Percentiles rank a stretch among this genome's conserved stretches.
Conservation (phyloP, 805 yeast genomes). For the Kodamaea kakaduensis region DNA sequence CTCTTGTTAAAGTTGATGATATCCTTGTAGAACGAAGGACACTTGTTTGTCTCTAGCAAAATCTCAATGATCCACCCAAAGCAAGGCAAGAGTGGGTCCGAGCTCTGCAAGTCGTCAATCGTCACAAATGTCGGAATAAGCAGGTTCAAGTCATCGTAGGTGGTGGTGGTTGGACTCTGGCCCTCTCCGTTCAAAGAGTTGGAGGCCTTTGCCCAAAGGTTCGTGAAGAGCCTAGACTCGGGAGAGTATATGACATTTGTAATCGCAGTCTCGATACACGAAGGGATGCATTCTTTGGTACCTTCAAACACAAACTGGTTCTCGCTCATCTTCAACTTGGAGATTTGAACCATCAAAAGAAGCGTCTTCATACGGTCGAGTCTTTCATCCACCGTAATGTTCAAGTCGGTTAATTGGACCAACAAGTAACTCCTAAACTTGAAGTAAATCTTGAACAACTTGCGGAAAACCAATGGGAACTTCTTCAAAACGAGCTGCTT, state of each 20-base stretch:
- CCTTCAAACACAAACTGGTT: slow-evolving; percentile 40
- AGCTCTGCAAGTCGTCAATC: slow-evolving; percentile 22
- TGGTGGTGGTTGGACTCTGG: neutral
- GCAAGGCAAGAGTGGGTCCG: slow-evolving; percentile 67
- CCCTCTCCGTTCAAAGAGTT: slow-evolving; percentile 18
- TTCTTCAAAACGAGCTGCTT: slow-evolving; percentile 32
- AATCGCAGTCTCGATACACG: slow-evolving; percentile 79
- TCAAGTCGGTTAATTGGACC: slow-evolving; percentile 59
- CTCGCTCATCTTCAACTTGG: slow-evolving; percentile 63
- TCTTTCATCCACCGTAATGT: slow-evolving; percentile 57
- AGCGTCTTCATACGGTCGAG: slow-evolving; percentile 65
- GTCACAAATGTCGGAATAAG: slow-evolving; percentile 30
- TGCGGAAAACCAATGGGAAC: slow-evolving; percentile 67
- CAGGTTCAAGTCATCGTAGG: slow-evolving; percentile 26
- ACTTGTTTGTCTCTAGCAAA: slow-evolving; percentile 54
- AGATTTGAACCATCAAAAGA: slow-evolving; percentile 59
- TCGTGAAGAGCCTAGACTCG: slow-evolving; percentile 66
- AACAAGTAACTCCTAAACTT: slow-evolving; percentile 63
- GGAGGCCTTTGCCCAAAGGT: slow-evolving; percentile 66
- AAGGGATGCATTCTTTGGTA: slow-evolving; percentile 48
- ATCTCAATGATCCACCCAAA: slow-evolving; percentile 89
- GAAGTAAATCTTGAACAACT: slow-evolving; percentile 61
- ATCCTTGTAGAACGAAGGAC: slow-evolving; percentile 71
- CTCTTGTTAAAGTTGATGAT: slow-evolving; percentile 81
- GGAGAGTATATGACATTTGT: slow-evolving; percentile 74